Evolutionary conservation across 371 early-diverging fungal species (phyloP), one percentile per base, ranked within the genome.

Genomic region (Blyttiomyces sp.): DNA sequence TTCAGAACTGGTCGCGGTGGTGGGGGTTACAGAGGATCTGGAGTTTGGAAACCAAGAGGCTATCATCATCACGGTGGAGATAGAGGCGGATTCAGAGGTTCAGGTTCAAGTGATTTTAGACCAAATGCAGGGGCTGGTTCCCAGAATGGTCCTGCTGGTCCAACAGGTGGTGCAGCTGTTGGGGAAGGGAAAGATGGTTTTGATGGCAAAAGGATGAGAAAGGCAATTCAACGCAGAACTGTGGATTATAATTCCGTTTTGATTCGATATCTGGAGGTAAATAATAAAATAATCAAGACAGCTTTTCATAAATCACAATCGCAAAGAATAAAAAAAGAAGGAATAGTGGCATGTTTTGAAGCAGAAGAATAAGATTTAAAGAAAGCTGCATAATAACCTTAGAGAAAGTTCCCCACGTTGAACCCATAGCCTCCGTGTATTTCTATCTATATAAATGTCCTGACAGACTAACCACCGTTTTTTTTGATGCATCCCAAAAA

Each of bases 151-250:
- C n/a, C 39, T n/a, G 11, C 39, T n/a, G 39, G 39, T 39, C 13
- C 13, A 13, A n/a, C 13, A n/a, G 13, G 13, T 39, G 39, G 39
- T n/a, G 39, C 13, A 13, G 13, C 39, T 13, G 39, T 11, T 39
- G 39, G 39, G 13, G 13, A 11, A 11, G 39, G 39, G 13, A n/a
- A 39, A 11, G 39, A 11, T n/a, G n/a, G n/a, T 13, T 87, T 84
- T 68, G 92, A 92, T 64, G 92, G 95, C 51, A 99, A 96, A 73
- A 80, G 97, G 57, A 90, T 94, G 89, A 79, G 97, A 60, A 93
- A 93, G 71, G 90, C 96, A 5, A 89, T 96, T 59, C 95, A 95
- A 74, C 79, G 99, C 60, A 81, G 92, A 48, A 94, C 95, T 0
- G 90, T 97, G 16, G 99, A 99, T 73, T 96, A 92, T 71, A 90